Base-by-base conservation (phyloP, 306 rosid species). In the Cyamopsis tetragonoloba region DNA sequence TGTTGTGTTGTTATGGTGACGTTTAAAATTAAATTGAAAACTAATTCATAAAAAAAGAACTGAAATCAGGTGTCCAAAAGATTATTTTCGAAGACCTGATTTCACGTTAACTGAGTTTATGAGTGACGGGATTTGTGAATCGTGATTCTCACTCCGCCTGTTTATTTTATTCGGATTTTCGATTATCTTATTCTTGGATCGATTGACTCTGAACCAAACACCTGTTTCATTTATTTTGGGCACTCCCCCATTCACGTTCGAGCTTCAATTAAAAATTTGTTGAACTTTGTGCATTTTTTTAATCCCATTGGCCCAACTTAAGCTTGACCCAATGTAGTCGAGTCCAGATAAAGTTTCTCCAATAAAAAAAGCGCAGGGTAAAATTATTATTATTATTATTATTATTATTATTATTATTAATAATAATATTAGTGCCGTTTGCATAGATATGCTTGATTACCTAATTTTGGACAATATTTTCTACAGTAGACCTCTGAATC, bases 71-170 rank as follows among this genome's bases (percentile, higher is more conserved):
- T 42, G 51, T 50, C 37, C 60, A 34, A 70, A 55, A 66, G 11
- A 14, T 27, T 17, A 59, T 48, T 55, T 69, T 66, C 38, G 79
- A 68, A 79, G 69, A 82, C 82, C 96, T 74, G 89, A 88, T 86
- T 70, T 74, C 86, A 80, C 78, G 81, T 70, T 59, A 28, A 17
- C 47, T 3, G 13, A 49, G 50, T 24, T 3, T n/a, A 5, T 7
- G 49, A 70, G 59, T 58, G 31, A 34, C 3, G 62, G 56, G 54
- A 55, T 48, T 68, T 17, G 26, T 47, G 66, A 27, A 20, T 49
- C 59, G 49, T 24, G 34, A 55, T 39, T 27, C 49, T 7, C 60
- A 7, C 2, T 13, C 27, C 41, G 15, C 58, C 19, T n/a, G 5
- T 6, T 4, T 32, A 51, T 43, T 15, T 54, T 65, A 66, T 38